These are phyloP conservation scores for Corynespora cassiicola DNA, from an alignment of 2,329 filamentous ascomycete genomes.

Conservation along the genomic window DNA sequence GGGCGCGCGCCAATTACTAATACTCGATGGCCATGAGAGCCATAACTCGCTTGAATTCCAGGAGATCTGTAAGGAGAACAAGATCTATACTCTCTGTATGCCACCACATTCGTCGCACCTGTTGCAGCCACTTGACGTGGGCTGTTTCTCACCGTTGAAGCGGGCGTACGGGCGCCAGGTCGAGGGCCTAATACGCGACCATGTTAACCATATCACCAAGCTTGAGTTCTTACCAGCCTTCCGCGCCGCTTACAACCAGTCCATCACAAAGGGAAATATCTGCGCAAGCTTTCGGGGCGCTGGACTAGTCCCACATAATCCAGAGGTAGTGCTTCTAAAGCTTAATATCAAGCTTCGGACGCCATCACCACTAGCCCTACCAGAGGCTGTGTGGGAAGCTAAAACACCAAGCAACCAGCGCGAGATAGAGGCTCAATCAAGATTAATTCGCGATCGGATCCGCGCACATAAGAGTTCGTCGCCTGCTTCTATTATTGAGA, in stretches of 20 bases:
- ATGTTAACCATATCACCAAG: conserved; percentile 32
- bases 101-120: conserved; percentile 39
- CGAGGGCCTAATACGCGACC: conserved; percentile 25
- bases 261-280: conserved; percentile 32
- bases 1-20: conserved; percentile 34
- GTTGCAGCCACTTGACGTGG: conserved; percentile 47
- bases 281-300: conserved; percentile 29
- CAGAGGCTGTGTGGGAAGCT: conserved; percentile 5
- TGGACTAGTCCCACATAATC: conserved; percentile 37
- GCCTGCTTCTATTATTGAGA: conserved; percentile 5
- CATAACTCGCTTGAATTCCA: conserved; percentile 5
- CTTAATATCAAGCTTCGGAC: conserved; percentile 23
- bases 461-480: too few species aligned
- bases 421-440: conserved; percentile 3
- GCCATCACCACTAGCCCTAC: conserved; percentile 4
- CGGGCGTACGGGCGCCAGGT: conserved; percentile 33
- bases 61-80: conserved; percentile 3
- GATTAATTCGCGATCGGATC: too few species aligned
- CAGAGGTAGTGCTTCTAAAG: conserved; percentile 34
- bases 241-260: conserved; percentile 16
- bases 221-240: conserved; percentile 20
- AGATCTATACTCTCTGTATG: conserved; percentile 4
- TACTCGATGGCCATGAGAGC: conserved; percentile 12
- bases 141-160: conserved; percentile 43
- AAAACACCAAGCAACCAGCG: conserved; percentile 2